phyloP scores from a whole-genome alignment of 345 rosid species.

The Eucalyptus polyanthemos region DNA sequence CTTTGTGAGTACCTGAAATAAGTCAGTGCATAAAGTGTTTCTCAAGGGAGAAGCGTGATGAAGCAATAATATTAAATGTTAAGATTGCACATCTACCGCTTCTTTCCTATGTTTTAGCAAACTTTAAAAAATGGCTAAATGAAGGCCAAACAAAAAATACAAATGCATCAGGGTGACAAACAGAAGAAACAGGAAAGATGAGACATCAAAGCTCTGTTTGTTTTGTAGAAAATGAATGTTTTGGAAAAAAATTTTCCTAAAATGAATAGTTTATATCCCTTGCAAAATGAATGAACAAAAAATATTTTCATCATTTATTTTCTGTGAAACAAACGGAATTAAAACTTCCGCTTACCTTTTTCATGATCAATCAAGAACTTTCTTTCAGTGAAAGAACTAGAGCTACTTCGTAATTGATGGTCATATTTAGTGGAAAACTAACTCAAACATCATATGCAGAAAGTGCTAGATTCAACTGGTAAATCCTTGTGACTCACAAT shows the following conservation, averaged over 20 bases:
- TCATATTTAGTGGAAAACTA: background rate
- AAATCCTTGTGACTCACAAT: background rate
- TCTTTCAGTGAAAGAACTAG: background rate
- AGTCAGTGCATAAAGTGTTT: background rate
- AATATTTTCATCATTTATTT: background rate
- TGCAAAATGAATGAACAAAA: background rate
- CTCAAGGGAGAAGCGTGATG: background rate
- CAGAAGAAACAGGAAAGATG: background rate
- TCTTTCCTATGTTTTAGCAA: background rate
- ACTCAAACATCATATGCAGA: background rate
- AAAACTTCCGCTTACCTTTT: background rate
- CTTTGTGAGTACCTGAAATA: conserved; percentile 47
- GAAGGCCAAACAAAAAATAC: background rate
- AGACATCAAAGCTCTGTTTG: background rate
- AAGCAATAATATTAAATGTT: background rate
- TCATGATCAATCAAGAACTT: background rate
- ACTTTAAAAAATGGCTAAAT: background rate
- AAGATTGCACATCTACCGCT: background rate
- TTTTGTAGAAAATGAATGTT: background rate
- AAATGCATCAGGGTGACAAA: background rate
- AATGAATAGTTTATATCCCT: background rate
- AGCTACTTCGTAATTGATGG: background rate
- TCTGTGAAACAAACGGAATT: background rate
- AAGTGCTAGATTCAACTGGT: background rate
- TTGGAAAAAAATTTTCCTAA: background rate